A percentile compares a stretch with the other conserved stretches of the same genome.
phyloP scores from a whole-genome alignment of 371 early-diverging fungal genomes.

The Rhizopus sp. region DNA sequence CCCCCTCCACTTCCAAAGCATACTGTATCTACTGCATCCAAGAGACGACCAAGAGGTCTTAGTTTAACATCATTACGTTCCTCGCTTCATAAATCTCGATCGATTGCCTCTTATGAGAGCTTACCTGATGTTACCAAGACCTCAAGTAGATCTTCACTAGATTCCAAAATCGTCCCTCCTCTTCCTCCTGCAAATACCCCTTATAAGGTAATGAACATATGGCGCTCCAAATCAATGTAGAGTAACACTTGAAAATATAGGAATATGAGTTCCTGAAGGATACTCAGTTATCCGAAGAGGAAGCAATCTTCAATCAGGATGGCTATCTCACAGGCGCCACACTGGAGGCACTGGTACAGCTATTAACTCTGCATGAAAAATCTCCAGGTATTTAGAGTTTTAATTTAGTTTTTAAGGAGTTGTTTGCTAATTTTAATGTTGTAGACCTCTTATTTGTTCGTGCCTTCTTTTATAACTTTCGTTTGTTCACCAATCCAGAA shows the following conservation, averaged over 20 bases:
- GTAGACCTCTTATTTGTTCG: constrained; percentile 76
- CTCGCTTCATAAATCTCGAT: constrained; percentile 19
- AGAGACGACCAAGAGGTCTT: constrained; percentile 35
- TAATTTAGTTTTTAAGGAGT: background rate
- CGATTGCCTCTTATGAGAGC: background rate
- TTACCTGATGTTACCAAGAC: background rate
- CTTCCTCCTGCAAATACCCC: background rate
- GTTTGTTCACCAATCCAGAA: constrained; percentile 75
- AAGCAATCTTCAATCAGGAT: constrained; percentile 80
- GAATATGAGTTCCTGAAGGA: constrained; percentile 76
- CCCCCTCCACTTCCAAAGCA: constrained; percentile 11
- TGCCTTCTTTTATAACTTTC: constrained; percentile 91
- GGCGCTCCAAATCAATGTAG: background rate
- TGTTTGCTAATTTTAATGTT: background rate
- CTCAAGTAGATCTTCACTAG: too few relatives aligned
- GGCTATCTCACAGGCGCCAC: constrained; percentile 90
- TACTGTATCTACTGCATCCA: constrained; percentile 13
- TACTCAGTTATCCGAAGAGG: constrained; percentile 54
- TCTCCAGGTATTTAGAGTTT: constrained; percentile 35
- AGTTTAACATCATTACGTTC: constrained; percentile 36
- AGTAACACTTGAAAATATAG: background rate
- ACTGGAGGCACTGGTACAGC: constrained; percentile 78
- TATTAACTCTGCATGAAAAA: constrained; percentile 87
- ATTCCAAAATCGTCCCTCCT: too few relatives aligned
- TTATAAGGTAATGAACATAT: background rate